Conservation (phyloP, 2,329 filamentous ascomycete genomes). For the Triangularia setosa region DNA sequence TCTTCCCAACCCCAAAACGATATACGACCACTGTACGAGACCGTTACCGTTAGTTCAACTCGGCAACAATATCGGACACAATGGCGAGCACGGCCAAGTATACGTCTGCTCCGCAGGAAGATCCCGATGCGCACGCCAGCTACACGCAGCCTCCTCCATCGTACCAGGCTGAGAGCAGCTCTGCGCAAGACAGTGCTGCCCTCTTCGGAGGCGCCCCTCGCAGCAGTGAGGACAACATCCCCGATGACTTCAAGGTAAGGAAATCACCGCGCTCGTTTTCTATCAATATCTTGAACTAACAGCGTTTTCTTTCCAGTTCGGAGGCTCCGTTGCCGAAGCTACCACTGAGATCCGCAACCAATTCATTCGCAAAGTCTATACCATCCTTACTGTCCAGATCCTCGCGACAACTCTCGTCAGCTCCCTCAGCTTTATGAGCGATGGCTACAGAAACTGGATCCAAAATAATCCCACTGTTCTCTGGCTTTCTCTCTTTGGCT, state of each 20-base stretch:
- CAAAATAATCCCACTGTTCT: constrained; percentile 79
- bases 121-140: constrained; percentile 65
- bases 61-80: constrained; percentile 27
- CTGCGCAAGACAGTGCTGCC: constrained; percentile 50
- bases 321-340: constrained; percentile 86
- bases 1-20: background rate
- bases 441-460: constrained; percentile 79
- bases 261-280: background rate
- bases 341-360: constrained; percentile 95
- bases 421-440: constrained; percentile 80
- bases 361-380: constrained; percentile 96
- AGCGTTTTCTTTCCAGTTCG: constrained; percentile 58
- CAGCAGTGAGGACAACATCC: constrained; percentile 82
- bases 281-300: background rate
- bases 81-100: constrained; percentile 68
- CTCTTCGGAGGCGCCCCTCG: constrained; percentile 62
- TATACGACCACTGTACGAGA: background rate
- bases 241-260: constrained; percentile 89
- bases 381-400: constrained; percentile 93
- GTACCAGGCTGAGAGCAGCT: constrained; percentile 59
- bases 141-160: constrained; percentile 80
- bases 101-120: constrained; percentile 74
- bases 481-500: constrained; percentile 78
- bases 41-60: constrained; percentile 28
- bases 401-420: constrained; percentile 78